Base-by-base conservation (phyloP, 805 yeast genomes). In the Candida silvatica region DNA sequence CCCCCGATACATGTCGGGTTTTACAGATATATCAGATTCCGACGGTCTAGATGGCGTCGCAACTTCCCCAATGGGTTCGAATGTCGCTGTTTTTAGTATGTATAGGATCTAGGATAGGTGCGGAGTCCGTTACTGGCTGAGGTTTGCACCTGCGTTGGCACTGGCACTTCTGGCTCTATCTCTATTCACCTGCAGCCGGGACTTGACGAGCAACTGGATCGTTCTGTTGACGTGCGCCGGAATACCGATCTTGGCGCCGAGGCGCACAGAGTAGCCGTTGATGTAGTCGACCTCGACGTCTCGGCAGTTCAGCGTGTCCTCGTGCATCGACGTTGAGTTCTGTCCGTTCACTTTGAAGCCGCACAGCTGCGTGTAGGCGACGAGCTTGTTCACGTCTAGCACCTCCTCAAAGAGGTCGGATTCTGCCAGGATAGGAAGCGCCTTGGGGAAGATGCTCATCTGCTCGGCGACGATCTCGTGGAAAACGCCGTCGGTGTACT, bases 251-350 rank as follows among this genome's bases (percentile, higher is more conserved):
- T 61, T 58, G 20, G 55, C 45, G 1, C 84, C 94, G 35, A 76
- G 57, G 5, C 49, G 52, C 2, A 71, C 78, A 9, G 88, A 66
- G 49, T 76, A 85, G 1, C 97, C 97, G 52, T 88, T 92, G 39
- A 90, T 78, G 52, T 71, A 81, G 40, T 79, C 82, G 16, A 90
- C 72, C 51, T 90, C 98, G 0, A 92, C 83, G 12, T 64, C 67
- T 44, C 72, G 68, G 39, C 70, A 58, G 42, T 58, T 52, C 31
- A 64, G 48, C 14, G 75, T 59, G 47, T 90, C 97, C 38, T 73
- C 75, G 32, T 82, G 61, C 88, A 80, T 81, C 12, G 84, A 75
- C 6, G 82, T 69, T 31, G 73, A 66, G 50, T 87, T 90, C 27
- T 66, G 52, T 0, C 70, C 67, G 35, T 55, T 54, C 15, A 53